Base-by-base conservation (phyloP, 2,329 filamentous ascomycete genomes). In the Fusarium temperatum region DNA sequence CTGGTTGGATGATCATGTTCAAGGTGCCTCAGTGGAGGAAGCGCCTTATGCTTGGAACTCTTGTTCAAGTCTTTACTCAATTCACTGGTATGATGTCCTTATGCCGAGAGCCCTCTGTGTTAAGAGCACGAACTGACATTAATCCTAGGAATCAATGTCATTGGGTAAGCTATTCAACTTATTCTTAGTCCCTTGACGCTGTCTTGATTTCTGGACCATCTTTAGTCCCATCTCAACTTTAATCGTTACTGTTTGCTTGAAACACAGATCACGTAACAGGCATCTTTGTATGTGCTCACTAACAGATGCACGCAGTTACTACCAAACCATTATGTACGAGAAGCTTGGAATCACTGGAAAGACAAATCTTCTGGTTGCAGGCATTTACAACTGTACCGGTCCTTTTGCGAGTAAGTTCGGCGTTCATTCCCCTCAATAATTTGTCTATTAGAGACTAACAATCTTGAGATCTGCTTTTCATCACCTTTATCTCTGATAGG, bases 311-410 rank as follows among this genome's bases (percentile, higher is more conserved):
- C 8, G 2, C 2, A 53, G 58, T 6, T 70, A 89, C 77, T 89
- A 89, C 72, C 85, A 87, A 66, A 87, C 85, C 0, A 84, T 86
- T 39, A 87, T 89, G 83, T 89, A 89, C 78, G 77, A 85, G 4
- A 82, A 85, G 14, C 80, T 89, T 5, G 76, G 76, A 6, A 88
- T 91, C 32, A 85, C 82, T 0, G 89, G 88, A 7, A 82, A 84
- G 39, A 84, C 83, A 28, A 86, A 84, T 30, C 83, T 89, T 6
- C 84, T 91, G 2, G 87, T 91, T 2, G 86, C 87, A 0, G 88
- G 88, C 17, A 87, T 91, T 69, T 91, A 91, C 81, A 90, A 90
- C 76, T 86, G 88, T 63, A 83, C 89, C 47, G 89, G 89, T 1
- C 89, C 87, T 3, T 73, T 89, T 53, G 85, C 84, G 61, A 87